Base-by-base conservation (phyloP, 2,329 filamentous ascomycete species). In the Zymoseptoria tritici region DNA sequence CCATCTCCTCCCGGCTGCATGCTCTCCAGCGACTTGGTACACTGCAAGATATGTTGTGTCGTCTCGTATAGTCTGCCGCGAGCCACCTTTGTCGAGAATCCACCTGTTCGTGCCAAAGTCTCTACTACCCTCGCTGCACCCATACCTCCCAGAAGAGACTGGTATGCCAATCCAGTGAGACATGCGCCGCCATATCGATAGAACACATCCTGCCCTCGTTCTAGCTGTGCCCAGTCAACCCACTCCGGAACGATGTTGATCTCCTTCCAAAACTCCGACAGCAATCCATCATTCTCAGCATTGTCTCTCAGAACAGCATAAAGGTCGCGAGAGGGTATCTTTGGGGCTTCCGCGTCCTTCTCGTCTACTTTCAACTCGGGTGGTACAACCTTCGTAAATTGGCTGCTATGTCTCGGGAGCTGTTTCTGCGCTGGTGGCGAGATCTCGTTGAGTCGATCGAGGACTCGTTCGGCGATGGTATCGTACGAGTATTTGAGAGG, bases 211-310 rank as follows among this genome's bases (percentile, higher is more conserved):
- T 93, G 89, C 0, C 89, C 89, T 67, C 89, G 79, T 60, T 81
- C 78, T 58, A 93, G 86, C 69, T 91, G 87, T 1, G 81, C 81
- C 88, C 88, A 92, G 70, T 91, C 84, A 2, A 92, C 89, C 88
- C 88, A 92, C 0, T 82, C 78, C 0, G 89, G 89, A 3, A 90
- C 74, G 0, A 81, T 85, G 59, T 84, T 86, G 58, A 88, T 78
- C 68, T 91, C 79, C 0, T 74, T 71, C 89, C 88, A 92, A 8
- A 93, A 75, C 57, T 80, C 66, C 7, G 72, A 67, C 21, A 86
- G 75, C 49, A 82, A 80, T 22, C 81, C 75, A 66, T 92, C 82
- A 5, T 78, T 76, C 2, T 75, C 70, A 9, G 79, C 77, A 70
- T 91, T 78, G 5, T 86, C 79, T 66, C 78, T 75, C 1, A 93